Evolutionary conservation across 805 yeast genomes (phyloP).

Genomic region (Teunomyces funiuensis): DNA sequence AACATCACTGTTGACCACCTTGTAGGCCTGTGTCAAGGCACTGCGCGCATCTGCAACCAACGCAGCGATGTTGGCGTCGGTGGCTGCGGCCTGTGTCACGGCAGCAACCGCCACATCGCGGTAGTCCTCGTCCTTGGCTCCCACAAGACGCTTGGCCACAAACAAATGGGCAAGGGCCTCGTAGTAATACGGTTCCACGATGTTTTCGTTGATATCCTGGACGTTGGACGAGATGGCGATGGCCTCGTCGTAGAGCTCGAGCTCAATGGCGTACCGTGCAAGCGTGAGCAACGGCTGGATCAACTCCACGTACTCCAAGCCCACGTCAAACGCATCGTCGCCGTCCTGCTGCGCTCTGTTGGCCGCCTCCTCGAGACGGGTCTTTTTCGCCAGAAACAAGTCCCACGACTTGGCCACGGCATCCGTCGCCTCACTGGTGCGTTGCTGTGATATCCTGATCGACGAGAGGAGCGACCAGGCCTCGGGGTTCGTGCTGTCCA

Average conservation of each 20-base stretch:
- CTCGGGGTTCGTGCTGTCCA: constrained; percentile 69
- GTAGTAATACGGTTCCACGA: constrained; percentile 77
- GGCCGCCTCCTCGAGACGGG: constrained; percentile 44
- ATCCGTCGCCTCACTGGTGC: constrained; percentile 65
- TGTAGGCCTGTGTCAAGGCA: constrained; percentile 46
- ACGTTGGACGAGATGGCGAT: constrained; percentile 61
- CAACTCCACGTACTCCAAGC: constrained; percentile 59
- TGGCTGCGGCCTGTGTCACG: constrained; percentile 15
- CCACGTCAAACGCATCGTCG: constrained; percentile 43
- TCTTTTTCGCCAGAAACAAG: constrained; percentile 55
- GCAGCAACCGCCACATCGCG: constrained; percentile 40
- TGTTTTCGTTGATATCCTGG: constrained; percentile 80
- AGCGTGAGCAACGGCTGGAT: constrained; percentile 74
- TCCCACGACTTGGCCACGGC: constrained; percentile 74
- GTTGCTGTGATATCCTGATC: constrained; percentile 84
- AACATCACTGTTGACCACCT: constrained; percentile 37
- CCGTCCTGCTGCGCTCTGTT: constrained; percentile 17
- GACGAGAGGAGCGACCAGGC: constrained; percentile 81
- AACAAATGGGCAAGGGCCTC: constrained; percentile 75
- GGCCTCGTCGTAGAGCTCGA: constrained; percentile 68
- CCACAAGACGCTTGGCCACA: constrained; percentile 27
- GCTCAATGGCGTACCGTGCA: constrained; percentile 73
- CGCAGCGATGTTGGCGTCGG: constrained; percentile 28
- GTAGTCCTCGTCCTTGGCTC: constrained; percentile 31
- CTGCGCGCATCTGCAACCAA: constrained; percentile 40